Evolutionary conservation across 805 yeast species (phyloP).

Genomic region (Suhomyces prunicola): DNA sequence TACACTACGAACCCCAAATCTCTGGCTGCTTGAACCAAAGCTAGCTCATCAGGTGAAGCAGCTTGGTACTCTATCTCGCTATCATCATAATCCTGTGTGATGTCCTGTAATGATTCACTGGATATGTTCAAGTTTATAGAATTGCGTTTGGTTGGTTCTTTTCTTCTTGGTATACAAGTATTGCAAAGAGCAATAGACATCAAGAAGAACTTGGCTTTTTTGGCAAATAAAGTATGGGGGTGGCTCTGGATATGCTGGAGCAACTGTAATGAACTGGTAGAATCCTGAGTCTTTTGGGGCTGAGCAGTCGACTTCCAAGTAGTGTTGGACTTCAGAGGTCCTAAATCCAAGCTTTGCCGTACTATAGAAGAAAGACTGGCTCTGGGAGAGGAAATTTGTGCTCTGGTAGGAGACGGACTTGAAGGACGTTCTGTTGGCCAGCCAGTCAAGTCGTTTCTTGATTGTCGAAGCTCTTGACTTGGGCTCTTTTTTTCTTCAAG

Average conservation of each 20-base stretch:
- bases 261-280: slow-evolving; percentile 57
- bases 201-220: slow-evolving; percentile 74
- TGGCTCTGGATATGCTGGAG: slow-evolving; percentile 65
- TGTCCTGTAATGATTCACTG: neutral
- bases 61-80: slow-evolving; percentile 75
- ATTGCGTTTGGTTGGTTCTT: slow-evolving; percentile 1
- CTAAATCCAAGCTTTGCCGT: slow-evolving; percentile 31
- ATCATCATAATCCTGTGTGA: slow-evolving; percentile 7
- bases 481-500: slow-evolving; percentile 19
- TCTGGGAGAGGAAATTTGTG: slow-evolving; percentile 8
- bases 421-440: neutral
- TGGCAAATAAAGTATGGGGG: slow-evolving; percentile 69
- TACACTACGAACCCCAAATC: slow-evolving; percentile 89
- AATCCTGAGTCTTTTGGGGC: slow-evolving; percentile 39
- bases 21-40: slow-evolving; percentile 89
- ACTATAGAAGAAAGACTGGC: slow-evolving; percentile 32
- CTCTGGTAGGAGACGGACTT: neutral
- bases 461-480: neutral
- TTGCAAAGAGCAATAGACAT: slow-evolving; percentile 85
- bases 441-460: neutral
- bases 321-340: slow-evolving; percentile 17
- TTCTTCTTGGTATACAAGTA: slow-evolving; percentile 74
- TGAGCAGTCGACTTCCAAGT: slow-evolving; percentile 51
- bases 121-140: slow-evolving; percentile 8
- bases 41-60: slow-evolving; percentile 95